Base-by-base conservation (phyloP, 192 early-diverging fungal species). In the Linnemannia exigua region DNA sequence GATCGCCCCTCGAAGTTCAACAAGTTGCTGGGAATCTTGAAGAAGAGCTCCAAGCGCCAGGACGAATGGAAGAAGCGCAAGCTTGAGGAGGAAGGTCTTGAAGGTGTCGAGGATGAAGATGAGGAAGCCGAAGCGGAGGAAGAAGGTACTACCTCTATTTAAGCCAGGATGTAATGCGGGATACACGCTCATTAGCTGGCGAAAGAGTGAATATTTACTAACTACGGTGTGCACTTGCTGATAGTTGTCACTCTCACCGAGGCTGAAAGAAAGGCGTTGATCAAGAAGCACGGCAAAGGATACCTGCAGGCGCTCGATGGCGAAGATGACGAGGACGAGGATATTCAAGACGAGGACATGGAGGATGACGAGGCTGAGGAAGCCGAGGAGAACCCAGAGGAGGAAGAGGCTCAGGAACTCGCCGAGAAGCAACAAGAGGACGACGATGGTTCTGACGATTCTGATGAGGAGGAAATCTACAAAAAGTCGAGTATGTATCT, bases 1-100 rank as follows among this genome's bases (percentile, higher is more conserved):
- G 82, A 89, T 31, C 87, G 89, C 47, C 91, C 91, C 3, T 91
- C 92, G 3, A 84, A 91, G 37, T 94, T 92, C 81, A 91, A 88
- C 80, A 90, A 90, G 61, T 80, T 94, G 20, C 70, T 94, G 12
- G 92, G 92, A 2, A 88, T 89, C 3, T 80, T 94, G 48, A 90
- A 92, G 75, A 92, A 90, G 87, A 89, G 84, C 19, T 91, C 92
- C 1, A 89, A 91, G 46, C 81, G 91, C 31, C 74, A 90, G 66
- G 89, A 89, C 15, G 88, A 89, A 47, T 89, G 91, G 80, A 88
- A 88, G 71, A 84, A 87, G 70, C 82, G 89, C n/a, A 84, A 87
- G 44, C 68, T 88, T 33, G 91, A 91, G 68, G 90, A 92, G 70
- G 89, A 91, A 73, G 89, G 89, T 8, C 76, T 89, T 1, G 90